These are phyloP conservation scores for Stellera chamaejasme DNA, from an alignment of 345 rosid species.

Conservation along the genomic window DNA sequence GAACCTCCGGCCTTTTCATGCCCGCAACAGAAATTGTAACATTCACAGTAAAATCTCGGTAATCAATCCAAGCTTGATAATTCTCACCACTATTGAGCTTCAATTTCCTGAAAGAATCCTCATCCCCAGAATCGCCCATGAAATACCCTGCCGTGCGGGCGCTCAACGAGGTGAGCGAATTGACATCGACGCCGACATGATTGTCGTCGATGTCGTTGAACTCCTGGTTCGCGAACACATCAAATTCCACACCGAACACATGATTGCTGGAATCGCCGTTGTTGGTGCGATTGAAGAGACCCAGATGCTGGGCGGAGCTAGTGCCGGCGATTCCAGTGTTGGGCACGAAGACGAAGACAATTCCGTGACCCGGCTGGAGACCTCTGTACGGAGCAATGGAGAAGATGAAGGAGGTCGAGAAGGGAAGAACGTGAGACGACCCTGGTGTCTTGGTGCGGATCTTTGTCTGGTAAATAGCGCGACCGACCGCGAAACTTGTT, in stretches of 20 bases:
- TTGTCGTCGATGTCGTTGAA: constrained; percentile 52
- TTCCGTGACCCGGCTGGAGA: constrained; percentile 52
- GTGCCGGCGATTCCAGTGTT: constrained; percentile 33
- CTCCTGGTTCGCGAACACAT: constrained; percentile 56
- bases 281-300: constrained; percentile 46
- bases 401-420: constrained; percentile 71
- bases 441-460: constrained; percentile 29
- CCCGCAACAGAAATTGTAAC: constrained; percentile 34
- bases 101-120: constrained; percentile 29
- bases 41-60: constrained; percentile 33
- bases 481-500: constrained; percentile 42
- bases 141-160: constrained; percentile 50
- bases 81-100: constrained; percentile 62
- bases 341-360: constrained; percentile 56
- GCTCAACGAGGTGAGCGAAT: constrained; percentile 41
- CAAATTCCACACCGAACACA: constrained; percentile 10
- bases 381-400: constrained; percentile 47
- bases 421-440: constrained; percentile 32
- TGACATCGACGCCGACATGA: constrained; percentile 69
- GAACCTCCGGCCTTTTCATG: constrained; percentile 27
- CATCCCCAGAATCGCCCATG: constrained; percentile 18
- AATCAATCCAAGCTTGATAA: constrained; percentile 83
- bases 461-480: constrained; percentile 49
- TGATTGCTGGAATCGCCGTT: constrained; percentile 32
- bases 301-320: constrained; percentile 41